Conservation (phyloP, 352 stramenopile species). For the Globisporangium yorkense region DNA sequence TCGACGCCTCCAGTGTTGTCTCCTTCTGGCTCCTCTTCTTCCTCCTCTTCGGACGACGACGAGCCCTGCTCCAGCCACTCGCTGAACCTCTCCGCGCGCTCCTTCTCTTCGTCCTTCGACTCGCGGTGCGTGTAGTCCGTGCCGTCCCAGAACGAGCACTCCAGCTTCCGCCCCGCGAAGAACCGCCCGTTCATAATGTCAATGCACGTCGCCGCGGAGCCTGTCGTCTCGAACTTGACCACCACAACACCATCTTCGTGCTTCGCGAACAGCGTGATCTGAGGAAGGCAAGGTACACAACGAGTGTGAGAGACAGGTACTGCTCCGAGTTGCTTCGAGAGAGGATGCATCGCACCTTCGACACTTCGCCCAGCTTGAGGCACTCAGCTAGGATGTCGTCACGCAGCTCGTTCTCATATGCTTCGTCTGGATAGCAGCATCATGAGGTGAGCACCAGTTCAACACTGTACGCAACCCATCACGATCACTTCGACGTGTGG, state of each 20-base stretch:
- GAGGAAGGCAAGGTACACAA: slow-evolving; percentile 22
- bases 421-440: slow-evolving; percentile 32
- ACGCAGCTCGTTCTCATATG: slow-evolving; percentile 67
- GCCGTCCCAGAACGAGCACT: slow-evolving; percentile 93
- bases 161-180: slow-evolving; percentile 83
- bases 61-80: slow-evolving; percentile 90
- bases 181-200: slow-evolving; percentile 88
- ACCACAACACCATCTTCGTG: slow-evolving; percentile 91
- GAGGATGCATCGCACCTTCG: slow-evolving; percentile 34
- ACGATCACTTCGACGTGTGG: background rate
- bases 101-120: slow-evolving; percentile 71
- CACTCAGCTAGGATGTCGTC: slow-evolving; percentile 81
- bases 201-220: slow-evolving; percentile 80
- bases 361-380: slow-evolving; percentile 81
- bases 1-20: background rate
- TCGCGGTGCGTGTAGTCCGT: slow-evolving; percentile 91
- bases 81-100: slow-evolving; percentile 91
- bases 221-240: slow-evolving; percentile 91
- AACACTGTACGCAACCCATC: background rate
- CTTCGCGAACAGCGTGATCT: slow-evolving; percentile 96
- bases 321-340: background rate
- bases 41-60: slow-evolving; percentile 50
- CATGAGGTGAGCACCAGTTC: background rate
- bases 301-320: background rate
- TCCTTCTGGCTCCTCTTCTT: slow-evolving; percentile 14